Percentiles rank a stretch among this genome's conserved stretches.
Evolutionary conservation across 2,329 filamentous ascomycete species (phyloP).

Genomic region (Nemania sp.): DNA sequence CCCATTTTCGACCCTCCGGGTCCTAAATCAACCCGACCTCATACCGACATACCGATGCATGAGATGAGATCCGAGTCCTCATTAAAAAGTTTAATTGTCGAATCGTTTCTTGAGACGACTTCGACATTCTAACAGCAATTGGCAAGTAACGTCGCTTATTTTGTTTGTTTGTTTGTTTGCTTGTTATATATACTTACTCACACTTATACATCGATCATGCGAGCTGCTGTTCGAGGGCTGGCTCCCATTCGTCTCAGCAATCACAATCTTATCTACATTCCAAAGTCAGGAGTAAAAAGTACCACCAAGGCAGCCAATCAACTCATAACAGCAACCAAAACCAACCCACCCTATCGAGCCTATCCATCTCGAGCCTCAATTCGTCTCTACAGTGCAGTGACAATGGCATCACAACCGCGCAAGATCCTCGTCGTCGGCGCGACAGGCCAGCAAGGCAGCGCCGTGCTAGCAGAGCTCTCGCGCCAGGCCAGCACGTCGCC

Average conservation of each 20-base stretch:
- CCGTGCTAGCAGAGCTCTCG: slow-evolving; percentile 37
- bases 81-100: not conserved
- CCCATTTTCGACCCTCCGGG: too few species aligned
- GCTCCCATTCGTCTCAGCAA: not conserved
- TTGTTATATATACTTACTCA: too few species aligned
- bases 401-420: slow-evolving; percentile 25
- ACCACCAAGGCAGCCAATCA: too few species aligned
- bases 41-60: too few species aligned
- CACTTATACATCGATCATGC: too few species aligned
- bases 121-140: not conserved
- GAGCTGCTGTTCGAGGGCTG: not conserved
- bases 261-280: not conserved
- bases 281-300: not conserved
- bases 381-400: not conserved
- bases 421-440: slow-evolving; percentile 45
- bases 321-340: too few species aligned
- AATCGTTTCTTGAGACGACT: not conserved
- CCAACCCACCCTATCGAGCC: too few species aligned
- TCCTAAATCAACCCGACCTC: too few species aligned
- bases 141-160: too few species aligned
- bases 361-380: too few species aligned
- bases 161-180: too few species aligned
- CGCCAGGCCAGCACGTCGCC: slow-evolving; percentile 5
- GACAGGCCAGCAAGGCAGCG: slow-evolving; percentile 44
- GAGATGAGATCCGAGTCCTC: too few species aligned